A percentile compares a stretch with the other conserved stretches of the same genome.
These are phyloP conservation scores for Centaurea solstitialis DNA, from an alignment of 129 eudicot genomes.

Conservation along the genomic window DNA sequence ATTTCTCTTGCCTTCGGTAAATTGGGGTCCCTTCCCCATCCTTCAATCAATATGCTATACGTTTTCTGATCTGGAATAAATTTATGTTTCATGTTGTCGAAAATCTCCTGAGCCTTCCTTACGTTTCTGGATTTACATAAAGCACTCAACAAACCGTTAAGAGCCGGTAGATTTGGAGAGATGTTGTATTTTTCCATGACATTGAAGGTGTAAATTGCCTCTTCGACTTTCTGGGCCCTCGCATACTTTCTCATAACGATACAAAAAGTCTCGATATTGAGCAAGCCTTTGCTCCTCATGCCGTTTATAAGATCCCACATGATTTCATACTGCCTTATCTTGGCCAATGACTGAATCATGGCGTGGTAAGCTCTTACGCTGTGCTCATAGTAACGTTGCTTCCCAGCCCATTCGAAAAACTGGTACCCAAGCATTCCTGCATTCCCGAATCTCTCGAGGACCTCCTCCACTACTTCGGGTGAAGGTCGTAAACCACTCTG, in stretches of 20 bases:
- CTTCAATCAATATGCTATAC: constrained; percentile 86
- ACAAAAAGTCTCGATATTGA: constrained; percentile 90
- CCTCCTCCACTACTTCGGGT: constrained; percentile 70
- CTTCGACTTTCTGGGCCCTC: constrained; percentile 82
- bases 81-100: constrained; percentile 67
- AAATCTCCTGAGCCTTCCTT: constrained; percentile 90
- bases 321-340: constrained; percentile 86
- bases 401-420: constrained; percentile 94
- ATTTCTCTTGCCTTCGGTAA: constrained; percentile 84
- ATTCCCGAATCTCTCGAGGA: constrained; percentile 66
- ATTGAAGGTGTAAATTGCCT: constrained; percentile 85
- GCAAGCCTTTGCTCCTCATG: constrained; percentile 71
- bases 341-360: constrained; percentile 88
- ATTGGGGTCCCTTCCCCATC: constrained; percentile 96
- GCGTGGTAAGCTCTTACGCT: constrained; percentile 74
- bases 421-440: constrained; percentile 87
- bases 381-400: constrained; percentile 76
- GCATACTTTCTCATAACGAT: constrained; percentile 93
- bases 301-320: constrained; percentile 93
- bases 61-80: constrained; percentile 84
- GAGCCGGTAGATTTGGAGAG: constrained; percentile 78
- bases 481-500: constrained; percentile 77
- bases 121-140: constrained; percentile 89
- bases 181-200: constrained; percentile 73
- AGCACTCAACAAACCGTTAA: constrained; percentile 88